phyloP scores from a whole-genome alignment of 2,329 filamentous ascomycete genomes.

The Beauveria sp. region DNA sequence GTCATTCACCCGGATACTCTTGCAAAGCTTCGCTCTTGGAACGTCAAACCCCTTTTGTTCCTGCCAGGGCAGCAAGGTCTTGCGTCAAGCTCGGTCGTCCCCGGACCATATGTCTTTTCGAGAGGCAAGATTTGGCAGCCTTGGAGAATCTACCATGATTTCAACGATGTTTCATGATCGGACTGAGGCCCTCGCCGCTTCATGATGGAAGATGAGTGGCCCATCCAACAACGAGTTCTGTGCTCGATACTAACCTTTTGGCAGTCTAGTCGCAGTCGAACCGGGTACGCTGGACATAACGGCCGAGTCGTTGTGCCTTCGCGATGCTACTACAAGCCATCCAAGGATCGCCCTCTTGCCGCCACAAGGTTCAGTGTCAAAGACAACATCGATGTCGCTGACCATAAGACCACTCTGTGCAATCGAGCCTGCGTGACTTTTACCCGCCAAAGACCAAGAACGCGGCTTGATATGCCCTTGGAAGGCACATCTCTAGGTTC shows the following conservation, averaged over 20 bases:
- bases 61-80: neutral
- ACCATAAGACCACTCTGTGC: constrained; percentile 13
- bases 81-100: neutral
- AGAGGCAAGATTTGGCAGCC: constrained; percentile 6
- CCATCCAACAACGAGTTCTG: neutral
- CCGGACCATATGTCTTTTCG: constrained; percentile 6
- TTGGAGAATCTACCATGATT: constrained; percentile 11
- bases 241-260: neutral
- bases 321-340: constrained; percentile 8
- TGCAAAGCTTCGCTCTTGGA: neutral
- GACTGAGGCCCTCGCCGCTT: neutral
- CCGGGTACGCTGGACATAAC: neutral
- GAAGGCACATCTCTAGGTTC: neutral
- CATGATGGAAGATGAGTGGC: neutral
- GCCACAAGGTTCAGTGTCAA: constrained; percentile 14
- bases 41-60: neutral
- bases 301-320: constrained; percentile 7
- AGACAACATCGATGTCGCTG: constrained; percentile 14
- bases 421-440: constrained; percentile 12
- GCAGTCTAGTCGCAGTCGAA: neutral
- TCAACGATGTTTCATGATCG: constrained; percentile 5
- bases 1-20: neutral
- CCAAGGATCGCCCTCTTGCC: neutral
- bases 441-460: constrained; percentile 5
- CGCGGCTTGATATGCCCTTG: constrained; percentile 3